phyloP scores from a whole-genome alignment of 208 protist species.

The Trypanosoma melophagium region DNA sequence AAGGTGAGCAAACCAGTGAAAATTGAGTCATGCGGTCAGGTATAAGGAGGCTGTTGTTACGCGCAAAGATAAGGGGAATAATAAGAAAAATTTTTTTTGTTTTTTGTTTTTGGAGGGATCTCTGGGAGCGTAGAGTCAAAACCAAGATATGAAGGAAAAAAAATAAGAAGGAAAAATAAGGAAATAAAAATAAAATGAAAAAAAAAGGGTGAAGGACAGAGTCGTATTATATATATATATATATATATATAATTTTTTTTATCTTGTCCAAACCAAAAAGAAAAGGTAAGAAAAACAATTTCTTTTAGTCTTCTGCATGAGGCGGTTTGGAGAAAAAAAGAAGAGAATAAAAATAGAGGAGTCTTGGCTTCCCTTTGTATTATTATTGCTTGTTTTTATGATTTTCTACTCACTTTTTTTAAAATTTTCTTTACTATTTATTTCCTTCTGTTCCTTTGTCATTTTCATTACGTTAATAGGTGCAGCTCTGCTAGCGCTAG shows the following conservation, averaged over 20 bases:
- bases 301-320: neutral
- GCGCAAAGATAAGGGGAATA: neutral
- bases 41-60: conserved; percentile 29
- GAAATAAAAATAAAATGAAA: conserved; percentile 11
- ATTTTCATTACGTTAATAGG: too few relatives aligned
- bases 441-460: conserved; percentile 14
- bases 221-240: conserved; percentile 10
- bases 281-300: too few relatives aligned
- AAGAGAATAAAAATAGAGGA: conserved; percentile 10
- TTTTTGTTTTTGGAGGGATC: neutral
- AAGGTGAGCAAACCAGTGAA: conserved; percentile 54
- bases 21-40: conserved; percentile 66
- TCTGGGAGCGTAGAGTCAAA: neutral
- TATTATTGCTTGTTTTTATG: too few relatives aligned
- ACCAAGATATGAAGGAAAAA: neutral
- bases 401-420: too few relatives aligned
- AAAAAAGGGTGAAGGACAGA: conserved; percentile 9
- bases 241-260: too few relatives aligned
- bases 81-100: conserved; percentile 6
- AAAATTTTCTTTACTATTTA: conserved; percentile 20
- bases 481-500: neutral
- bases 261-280: too few relatives aligned
- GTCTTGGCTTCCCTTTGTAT: too few relatives aligned
- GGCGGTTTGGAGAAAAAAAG: conserved; percentile 19
- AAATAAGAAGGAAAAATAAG: conserved; percentile 12